Evolutionary conservation across 164 flowering plant species (phyloP), one percentile per base, ranked within the genome.

Genomic region (Vitis rotundifolia): DNA sequence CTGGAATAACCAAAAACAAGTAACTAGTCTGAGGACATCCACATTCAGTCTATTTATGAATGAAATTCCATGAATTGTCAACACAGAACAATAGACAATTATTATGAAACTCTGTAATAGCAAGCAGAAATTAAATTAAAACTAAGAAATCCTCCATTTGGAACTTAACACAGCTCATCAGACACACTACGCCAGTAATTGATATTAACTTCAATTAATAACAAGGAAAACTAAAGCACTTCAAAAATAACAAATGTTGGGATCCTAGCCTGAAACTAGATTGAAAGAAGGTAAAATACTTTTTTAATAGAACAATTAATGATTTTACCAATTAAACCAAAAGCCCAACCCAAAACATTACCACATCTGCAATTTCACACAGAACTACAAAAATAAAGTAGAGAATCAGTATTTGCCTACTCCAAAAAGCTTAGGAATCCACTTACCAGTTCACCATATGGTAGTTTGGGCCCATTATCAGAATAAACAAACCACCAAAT

Each of bases 401-500:
- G 12, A 11, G 12, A 63, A 6, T 48, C 16, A 63, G 66, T 50
- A 18, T 22, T 26, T 16, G 5, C 56, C 56, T 6, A 59, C 3
- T 37, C 7, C 44, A 37, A 37, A 6, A 37, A 37, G 7, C 44
- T 37, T 37, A 37, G 44, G 44, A 3, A 37, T 37, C 44, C 44
- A 37, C 85, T 84, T 73, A 93, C 99, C 92, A 95, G 71, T 80
- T 95, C 99, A 78, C 73, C 61, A 68, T 95, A 95, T 13, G 93
- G 83, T 62, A 95, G 81, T 74, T 84, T 88, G 44, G 99, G 99
- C 52, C 99, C 99, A 71, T 67, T 79, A 62, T 88, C 90, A 19
- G 94, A 80, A 73, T 93, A 95, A 61, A 95, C 80, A 80, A 90
- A 95, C 99, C 99, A 95, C 99, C 99, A 95, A 58, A 93, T 80